Evolutionary conservation across 495 filamentous ascomycete genomes (phyloP).

Genomic region (Pseudotulostoma volvatum): DNA sequence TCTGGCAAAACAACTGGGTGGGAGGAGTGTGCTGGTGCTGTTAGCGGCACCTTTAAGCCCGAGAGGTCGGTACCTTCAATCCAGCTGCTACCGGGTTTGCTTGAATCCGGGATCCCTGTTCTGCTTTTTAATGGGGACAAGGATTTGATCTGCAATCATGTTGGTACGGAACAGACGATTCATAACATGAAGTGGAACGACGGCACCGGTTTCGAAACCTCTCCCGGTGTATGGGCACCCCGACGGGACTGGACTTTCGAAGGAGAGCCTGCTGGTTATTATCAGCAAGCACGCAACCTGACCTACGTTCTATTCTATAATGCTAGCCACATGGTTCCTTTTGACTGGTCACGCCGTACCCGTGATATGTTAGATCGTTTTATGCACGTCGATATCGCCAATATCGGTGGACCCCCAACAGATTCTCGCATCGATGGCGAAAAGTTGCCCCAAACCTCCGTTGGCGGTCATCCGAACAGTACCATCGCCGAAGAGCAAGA

Average conservation of each 20-base stretch:
- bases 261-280: constrained; percentile 74
- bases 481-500: constrained; percentile 56
- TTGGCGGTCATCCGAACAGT: constrained; percentile 75
- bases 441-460: constrained; percentile 64
- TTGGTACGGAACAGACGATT: constrained; percentile 85
- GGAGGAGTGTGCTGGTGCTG: constrained; percentile 77
- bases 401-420: constrained; percentile 70
- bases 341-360: constrained; percentile 70
- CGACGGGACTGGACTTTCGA: constrained; percentile 91
- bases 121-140: constrained; percentile 85
- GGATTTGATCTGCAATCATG: constrained; percentile 92
- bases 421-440: constrained; percentile 84
- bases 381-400: constrained; percentile 81
- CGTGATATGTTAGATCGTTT: constrained; percentile 97
- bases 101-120: constrained; percentile 53
- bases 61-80: constrained; percentile 54
- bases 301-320: constrained; percentile 96
- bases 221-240: constrained; percentile 80
- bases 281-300: constrained; percentile 84
- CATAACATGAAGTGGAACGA: constrained; percentile 84
- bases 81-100: constrained; percentile 56
- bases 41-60: constrained; percentile 50
- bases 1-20: constrained; percentile 68
- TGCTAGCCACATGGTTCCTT: constrained; percentile 93
- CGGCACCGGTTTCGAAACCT: constrained; percentile 76